phyloP scores from a whole-genome alignment of 208 protist genomes.

The Acanthamoeba polyphaga region DNA sequence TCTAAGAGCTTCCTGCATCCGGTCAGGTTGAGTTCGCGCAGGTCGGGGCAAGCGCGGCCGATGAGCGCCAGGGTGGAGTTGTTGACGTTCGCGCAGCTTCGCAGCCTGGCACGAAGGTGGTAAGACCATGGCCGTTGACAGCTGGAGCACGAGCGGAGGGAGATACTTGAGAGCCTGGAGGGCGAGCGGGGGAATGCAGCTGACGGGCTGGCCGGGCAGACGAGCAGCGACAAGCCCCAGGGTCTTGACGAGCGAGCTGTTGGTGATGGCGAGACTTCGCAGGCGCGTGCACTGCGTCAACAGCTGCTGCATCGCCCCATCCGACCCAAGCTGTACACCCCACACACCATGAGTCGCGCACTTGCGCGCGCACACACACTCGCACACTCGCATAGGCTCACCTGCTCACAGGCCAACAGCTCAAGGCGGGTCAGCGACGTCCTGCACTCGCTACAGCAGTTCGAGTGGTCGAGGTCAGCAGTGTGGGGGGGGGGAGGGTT shows the following conservation, averaged over 20 bases:
- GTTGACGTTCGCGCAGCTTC: not conserved
- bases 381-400: not conserved
- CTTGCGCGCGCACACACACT: not conserved
- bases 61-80: slow-evolving; percentile 21
- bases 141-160: not conserved
- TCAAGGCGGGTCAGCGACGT: slow-evolving; percentile 8
- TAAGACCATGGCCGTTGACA: not conserved
- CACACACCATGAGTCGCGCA: not conserved
- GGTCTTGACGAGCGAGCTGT: not conserved
- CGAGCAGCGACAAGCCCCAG: not conserved
- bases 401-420: not conserved
- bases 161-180: not conserved
- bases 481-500: not conserved
- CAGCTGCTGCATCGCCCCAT: not conserved
- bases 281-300: slow-evolving; percentile 11
- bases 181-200: not conserved
- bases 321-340: not conserved
- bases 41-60: not conserved
- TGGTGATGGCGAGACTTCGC: not conserved
- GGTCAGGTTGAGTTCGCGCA: slow-evolving; percentile 2
- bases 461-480: not conserved
- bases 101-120: not conserved
- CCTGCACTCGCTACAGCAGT: not conserved
- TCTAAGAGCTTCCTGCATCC: not conserved
- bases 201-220: not conserved